These are phyloP conservation scores for Erythrophleum fordii DNA, from an alignment of 306 rosid species.

Conservation along the genomic window DNA sequence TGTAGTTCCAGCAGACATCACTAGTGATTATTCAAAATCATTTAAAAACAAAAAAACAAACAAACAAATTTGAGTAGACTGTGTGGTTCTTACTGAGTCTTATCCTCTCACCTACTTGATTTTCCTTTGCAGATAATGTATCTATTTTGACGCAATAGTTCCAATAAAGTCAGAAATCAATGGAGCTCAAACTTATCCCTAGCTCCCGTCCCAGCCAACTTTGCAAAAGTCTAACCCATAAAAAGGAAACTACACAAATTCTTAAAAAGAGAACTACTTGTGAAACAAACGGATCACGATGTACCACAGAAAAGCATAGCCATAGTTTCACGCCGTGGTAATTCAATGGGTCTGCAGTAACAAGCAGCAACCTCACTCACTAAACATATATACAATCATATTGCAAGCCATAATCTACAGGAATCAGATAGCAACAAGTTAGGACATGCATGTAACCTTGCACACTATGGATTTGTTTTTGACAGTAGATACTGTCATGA, in stretches of 20 bases:
- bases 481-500: conserved; percentile 15
- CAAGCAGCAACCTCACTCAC: conserved; percentile 29
- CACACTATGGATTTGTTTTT: background rate
- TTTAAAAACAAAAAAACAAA: background rate
- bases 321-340: background rate
- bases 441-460: conserved; percentile 2
- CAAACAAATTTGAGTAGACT: background rate
- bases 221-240: conserved; percentile 10
- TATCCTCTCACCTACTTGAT: background rate
- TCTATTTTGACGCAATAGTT: conserved; percentile 15
- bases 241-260: background rate
- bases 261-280: background rate
- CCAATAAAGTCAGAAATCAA: conserved; percentile 34
- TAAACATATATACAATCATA: background rate
- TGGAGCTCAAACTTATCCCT: conserved; percentile 16
- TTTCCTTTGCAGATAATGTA: conserved; percentile 32
- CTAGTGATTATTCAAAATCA: conserved; percentile 1
- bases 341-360: background rate
- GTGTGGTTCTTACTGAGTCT: background rate
- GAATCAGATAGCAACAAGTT: background rate
- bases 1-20: conserved; percentile 19
- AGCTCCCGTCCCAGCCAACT: conserved; percentile 10
- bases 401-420: conserved; percentile 9
- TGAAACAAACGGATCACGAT: background rate
- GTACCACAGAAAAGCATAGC: background rate